phyloP scores from a whole-genome alignment of 2,329 filamentous ascomycete species.

The Teratosphaeria gauchensis region DNA sequence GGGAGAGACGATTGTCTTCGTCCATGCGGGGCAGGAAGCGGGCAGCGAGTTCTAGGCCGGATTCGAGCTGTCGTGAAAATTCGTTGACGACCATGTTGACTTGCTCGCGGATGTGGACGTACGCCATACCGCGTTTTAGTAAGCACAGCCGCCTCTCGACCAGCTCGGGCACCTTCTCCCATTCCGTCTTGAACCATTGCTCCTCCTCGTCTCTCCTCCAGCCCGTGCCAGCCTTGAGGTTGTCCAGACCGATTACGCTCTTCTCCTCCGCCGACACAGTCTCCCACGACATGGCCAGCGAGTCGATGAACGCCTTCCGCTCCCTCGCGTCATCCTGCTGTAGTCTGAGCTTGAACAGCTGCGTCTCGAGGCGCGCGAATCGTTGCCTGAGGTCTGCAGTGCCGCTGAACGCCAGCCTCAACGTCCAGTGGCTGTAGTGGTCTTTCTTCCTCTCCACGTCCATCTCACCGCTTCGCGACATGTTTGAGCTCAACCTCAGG shows the following conservation, averaged over 20 bases:
- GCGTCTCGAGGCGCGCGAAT: conserved; percentile 78
- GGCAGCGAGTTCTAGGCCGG: conserved; percentile 81
- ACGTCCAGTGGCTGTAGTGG: conserved; percentile 95
- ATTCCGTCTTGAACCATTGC: conserved; percentile 92
- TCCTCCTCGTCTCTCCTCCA: conserved; percentile 57
- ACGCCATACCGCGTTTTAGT: conserved; percentile 73
- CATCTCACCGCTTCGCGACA: conserved; percentile 49
- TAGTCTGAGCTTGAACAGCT: conserved; percentile 77
- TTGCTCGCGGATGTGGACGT: conserved; percentile 80
- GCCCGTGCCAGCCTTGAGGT: conserved; percentile 51
- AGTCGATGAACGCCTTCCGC: conserved; percentile 63
- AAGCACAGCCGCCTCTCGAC: conserved; percentile 72
- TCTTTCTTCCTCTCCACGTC: conserved; percentile 75
- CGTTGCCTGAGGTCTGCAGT: conserved; percentile 83
- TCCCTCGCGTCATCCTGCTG: conserved; percentile 67
- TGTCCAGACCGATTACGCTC: conserved; percentile 50
- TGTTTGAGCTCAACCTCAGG: conserved; percentile 68
- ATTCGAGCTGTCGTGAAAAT: conserved; percentile 70
- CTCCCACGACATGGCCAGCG: conserved; percentile 76
- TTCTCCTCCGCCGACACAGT: conserved; percentile 71
- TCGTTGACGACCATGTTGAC: conserved; percentile 81
- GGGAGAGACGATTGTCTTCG: conserved; percentile 83
- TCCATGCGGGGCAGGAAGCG: conserved; percentile 84
- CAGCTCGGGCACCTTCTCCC: conserved; percentile 83
- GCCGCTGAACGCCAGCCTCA: conserved; percentile 81